Evolutionary conservation across 2,329 filamentous ascomycete species (phyloP).

Genomic region (Aspergillus aculeatus): DNA sequence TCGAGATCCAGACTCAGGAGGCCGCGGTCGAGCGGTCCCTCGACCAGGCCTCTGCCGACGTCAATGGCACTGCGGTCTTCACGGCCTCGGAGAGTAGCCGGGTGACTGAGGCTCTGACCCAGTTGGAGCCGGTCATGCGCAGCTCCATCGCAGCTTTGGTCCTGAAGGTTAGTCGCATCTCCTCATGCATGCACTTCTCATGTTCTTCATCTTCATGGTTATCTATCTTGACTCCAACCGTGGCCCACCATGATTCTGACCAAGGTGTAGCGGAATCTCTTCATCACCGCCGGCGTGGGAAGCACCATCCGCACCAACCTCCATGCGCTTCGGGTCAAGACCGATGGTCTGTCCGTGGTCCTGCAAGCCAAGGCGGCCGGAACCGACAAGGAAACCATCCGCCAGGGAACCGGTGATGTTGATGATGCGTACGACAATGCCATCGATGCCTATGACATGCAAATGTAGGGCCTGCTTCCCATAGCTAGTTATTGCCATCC

Average conservation of each 20-base stretch:
- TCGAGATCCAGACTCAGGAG: conserved; percentile 6
- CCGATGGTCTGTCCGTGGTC: neutral
- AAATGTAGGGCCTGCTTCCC: neutral
- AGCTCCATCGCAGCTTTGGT: conserved; percentile 3
- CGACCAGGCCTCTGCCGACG: neutral
- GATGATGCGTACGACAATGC: conserved; percentile 12
- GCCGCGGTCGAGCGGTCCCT: neutral
- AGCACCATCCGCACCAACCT: neutral
- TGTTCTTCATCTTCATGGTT: too few species aligned
- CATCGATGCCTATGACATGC: conserved; percentile 4
- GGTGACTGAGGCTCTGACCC: conserved; percentile 3
- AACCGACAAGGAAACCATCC: conserved; percentile 3
- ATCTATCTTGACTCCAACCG: neutral
- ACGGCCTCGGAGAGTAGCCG: neutral
- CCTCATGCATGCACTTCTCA: neutral
- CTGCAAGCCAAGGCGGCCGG: neutral
- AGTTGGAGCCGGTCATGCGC: conserved; percentile 3
- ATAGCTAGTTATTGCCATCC: neutral
- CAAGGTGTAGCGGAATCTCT: neutral
- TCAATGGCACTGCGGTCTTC: neutral
- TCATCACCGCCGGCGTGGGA: conserved; percentile 4
- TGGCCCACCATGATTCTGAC: neutral
- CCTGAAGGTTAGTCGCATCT: neutral
- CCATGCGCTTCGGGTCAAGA: neutral
- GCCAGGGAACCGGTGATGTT: conserved; percentile 2